Evolutionary conservation across 78 protist species (phyloP).

Genomic region (Dictyostelium firmibasis): DNA sequence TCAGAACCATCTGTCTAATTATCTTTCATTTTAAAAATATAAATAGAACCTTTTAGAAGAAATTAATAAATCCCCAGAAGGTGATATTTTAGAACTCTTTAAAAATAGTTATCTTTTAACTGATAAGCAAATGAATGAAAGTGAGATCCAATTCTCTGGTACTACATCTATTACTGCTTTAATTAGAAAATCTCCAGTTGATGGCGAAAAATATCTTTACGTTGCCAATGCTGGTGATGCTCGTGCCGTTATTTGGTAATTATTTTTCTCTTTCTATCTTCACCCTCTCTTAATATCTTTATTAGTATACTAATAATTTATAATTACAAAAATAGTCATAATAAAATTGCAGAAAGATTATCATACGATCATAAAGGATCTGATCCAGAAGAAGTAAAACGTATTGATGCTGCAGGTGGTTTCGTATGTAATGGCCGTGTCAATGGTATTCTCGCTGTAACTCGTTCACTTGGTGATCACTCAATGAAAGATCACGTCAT

Average conservation of each 20-base stretch:
- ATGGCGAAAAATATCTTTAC: slow-evolving; percentile 60
- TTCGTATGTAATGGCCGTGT: slow-evolving; percentile 78
- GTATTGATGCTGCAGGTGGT: slow-evolving; percentile 79
- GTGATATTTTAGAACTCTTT: slow-evolving; percentile 45
- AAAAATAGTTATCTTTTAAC: slow-evolving; percentile 52
- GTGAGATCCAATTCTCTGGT: slow-evolving; percentile 62
- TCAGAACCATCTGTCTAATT: not conserved
- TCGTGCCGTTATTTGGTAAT: slow-evolving; percentile 79
- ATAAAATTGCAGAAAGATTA: slow-evolving; percentile 71
- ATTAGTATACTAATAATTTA: not conserved
- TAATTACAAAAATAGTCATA: slow-evolving; percentile 13
- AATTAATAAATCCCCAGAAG: slow-evolving; percentile 43
- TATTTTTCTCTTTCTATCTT: not conserved
- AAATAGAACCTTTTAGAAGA: slow-evolving; percentile 62
- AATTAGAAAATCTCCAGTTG: slow-evolving; percentile 27
- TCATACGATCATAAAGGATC: slow-evolving; percentile 81
- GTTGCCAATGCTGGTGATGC: slow-evolving; percentile 87
- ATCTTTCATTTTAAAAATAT: not conserved
- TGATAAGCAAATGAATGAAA: slow-evolving; percentile 70
- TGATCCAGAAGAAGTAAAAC: slow-evolving; percentile 60
- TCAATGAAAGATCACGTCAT: slow-evolving; percentile 82
- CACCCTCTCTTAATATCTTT: not conserved
- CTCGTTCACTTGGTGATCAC: slow-evolving; percentile 84
- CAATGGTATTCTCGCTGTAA: slow-evolving; percentile 85
- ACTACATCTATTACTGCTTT: slow-evolving; percentile 78